A percentile compares a stretch with the other conserved stretches of the same genome.
Evolutionary conservation across 495 filamentous ascomycete genomes (phyloP).

Genomic region (Elasticomyces elasticus): DNA sequence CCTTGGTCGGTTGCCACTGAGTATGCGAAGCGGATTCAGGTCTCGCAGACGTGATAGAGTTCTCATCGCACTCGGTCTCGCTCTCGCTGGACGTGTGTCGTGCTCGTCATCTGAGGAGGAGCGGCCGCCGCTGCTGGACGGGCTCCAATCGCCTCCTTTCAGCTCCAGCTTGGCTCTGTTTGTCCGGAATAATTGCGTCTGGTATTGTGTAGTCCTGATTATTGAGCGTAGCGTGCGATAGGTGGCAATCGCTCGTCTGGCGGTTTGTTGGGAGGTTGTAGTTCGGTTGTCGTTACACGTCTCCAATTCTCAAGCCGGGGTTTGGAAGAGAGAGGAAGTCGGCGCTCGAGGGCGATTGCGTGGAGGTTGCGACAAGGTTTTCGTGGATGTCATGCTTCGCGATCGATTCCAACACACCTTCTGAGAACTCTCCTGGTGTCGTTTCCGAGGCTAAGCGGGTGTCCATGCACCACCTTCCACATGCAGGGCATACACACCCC

Average conservation of each 20-base stretch:
- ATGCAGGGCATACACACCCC: too few species aligned
- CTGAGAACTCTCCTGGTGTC: too few species aligned
- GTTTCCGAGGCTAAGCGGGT: too few species aligned
- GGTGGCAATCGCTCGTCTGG: neutral
- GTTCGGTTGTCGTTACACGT: too few species aligned
- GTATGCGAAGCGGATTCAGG: slow-evolving; percentile 18
- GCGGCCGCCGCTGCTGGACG: neutral
- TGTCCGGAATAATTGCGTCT: neutral
- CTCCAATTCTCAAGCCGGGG: too few species aligned
- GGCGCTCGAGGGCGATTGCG: too few species aligned
- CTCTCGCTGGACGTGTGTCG: neutral
- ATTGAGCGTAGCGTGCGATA: neutral
- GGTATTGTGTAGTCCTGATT: too few species aligned
- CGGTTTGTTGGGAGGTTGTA: neutral
- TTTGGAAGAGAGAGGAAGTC: too few species aligned
- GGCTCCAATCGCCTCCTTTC: neutral
- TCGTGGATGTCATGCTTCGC: too few species aligned
- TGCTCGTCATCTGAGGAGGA: neutral
- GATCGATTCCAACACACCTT: too few species aligned
- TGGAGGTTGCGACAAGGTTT: too few species aligned
- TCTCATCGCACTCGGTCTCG: slow-evolving; percentile 9
- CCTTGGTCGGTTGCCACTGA: slow-evolving; percentile 19
- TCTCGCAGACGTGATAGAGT: slow-evolving; percentile 15
- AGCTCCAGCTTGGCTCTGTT: neutral
- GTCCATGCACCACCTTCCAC: too few species aligned